phyloP scores from a whole-genome alignment of 257 asterid genomes.

The Buddleja alternifolia region DNA sequence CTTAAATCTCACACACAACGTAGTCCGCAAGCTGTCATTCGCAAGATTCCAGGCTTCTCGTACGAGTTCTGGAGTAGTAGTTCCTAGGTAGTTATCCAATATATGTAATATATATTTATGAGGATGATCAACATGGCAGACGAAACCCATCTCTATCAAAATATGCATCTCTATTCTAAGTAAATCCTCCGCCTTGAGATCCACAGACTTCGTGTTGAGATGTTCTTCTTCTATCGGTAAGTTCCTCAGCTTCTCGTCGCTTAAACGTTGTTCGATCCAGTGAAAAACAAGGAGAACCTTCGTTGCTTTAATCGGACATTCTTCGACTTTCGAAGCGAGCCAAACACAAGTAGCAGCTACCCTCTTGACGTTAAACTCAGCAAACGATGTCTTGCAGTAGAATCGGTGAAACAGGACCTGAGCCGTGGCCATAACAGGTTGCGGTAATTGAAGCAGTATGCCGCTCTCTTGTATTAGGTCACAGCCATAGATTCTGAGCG shows the following conservation, averaged over 20 bases:
- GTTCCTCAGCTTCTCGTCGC: conserved; percentile 88
- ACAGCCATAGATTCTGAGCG: conserved; percentile 89
- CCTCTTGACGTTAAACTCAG: conserved; percentile 89
- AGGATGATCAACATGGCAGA: conserved; percentile 99
- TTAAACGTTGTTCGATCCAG: conserved; percentile 97
- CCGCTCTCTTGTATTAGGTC: conserved; percentile 97
- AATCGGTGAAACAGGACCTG: conserved; percentile 95
- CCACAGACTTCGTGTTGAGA: conserved; percentile 79
- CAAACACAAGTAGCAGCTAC: conserved; percentile 98
- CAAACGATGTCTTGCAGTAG: conserved; percentile 91
- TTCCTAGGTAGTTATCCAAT: conserved; percentile 87
- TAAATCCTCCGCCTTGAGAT: conserved; percentile 80
- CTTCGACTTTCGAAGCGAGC: conserved; percentile 99
- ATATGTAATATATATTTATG: conserved; percentile 93
- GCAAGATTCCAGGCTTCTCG: conserved; percentile 99
- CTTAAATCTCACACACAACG: conserved; percentile 95
- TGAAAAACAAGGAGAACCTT: conserved; percentile 85
- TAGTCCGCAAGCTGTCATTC: conserved; percentile 95
- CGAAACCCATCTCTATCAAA: conserved; percentile 94
- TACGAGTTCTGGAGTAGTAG: conserved; percentile 71
- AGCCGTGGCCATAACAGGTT: conserved; percentile 97
- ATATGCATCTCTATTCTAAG: conserved; percentile 86
- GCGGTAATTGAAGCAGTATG: conserved; percentile 86
- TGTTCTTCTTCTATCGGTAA: conserved; percentile 77
- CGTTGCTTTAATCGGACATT: conserved; percentile 86